Evolutionary conservation across 2,329 filamentous ascomycete species (phyloP), one percentile per base, ranked within the genome.

Genomic region (Sphaceloma murrayae): DNA sequence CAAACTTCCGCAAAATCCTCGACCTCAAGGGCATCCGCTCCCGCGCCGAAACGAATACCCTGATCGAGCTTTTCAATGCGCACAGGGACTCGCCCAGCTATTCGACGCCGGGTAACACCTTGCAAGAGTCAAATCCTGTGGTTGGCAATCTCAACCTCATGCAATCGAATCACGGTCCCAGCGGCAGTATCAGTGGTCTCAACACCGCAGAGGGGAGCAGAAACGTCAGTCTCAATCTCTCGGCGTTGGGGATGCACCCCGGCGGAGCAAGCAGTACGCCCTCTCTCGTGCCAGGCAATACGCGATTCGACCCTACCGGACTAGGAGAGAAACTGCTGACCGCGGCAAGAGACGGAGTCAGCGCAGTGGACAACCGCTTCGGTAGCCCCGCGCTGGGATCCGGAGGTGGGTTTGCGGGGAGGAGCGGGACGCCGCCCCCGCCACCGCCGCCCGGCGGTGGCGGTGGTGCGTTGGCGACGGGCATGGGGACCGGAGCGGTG

Each of bases 1-100:
- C 78, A 56, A 98, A 98, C 65, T 98, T 98, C 74, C 80, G 80
- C 59, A 96, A 95, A 66, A 83, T 98, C 48, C 77, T 98, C 34
- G 91, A 98, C 40, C 74, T 98, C 51, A 98, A 98, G 63, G 91
- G 91, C 34, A 82, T 98, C 48, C 77, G 82, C 45, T 68, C 67
- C 50, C 89, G 87, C 58, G 70, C 76, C 49, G 91, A 98, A 49
- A 85, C 95, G 57, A 67, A 74, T 2, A 78, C 85, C 50, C 77
- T 96, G 2, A 67, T 94, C 24, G 91, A 98, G 61, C 73, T 96
- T 3, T 96, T 95, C 66, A 85, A 94, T 58, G 78, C 87, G 34
- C 88, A 94, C 62, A 77, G 85, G 53, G 72, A 79, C 5, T 73
- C 70, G 5, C 69, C 75, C 33, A 69, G 73, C 29, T 79, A 85